Evolutionary conservation across 768 basidiomycete genomes (phyloP).

Genomic region (Lactarius pseudohatsudake): DNA sequence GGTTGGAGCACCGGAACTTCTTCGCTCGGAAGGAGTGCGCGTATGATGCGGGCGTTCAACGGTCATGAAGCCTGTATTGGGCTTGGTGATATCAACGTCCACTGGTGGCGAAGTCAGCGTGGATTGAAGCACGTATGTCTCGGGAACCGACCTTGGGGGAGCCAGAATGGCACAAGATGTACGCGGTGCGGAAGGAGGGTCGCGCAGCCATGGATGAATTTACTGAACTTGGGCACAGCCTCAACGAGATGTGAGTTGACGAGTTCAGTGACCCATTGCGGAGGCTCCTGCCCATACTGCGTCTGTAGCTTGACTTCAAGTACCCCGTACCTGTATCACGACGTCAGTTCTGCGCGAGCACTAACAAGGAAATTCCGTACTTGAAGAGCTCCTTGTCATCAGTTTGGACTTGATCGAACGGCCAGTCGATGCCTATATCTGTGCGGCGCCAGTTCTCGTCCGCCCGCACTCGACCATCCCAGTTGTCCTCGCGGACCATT

Average conservation of each 20-base stretch:
- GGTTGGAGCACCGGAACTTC: constrained; percentile 43
- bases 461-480: constrained; percentile 79
- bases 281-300: constrained; percentile 92
- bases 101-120: constrained; percentile 44
- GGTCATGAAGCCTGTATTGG: constrained; percentile 64
- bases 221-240: constrained; percentile 97
- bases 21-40: constrained; percentile 32
- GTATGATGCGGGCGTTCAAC: constrained; percentile 72
- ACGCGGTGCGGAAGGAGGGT: constrained; percentile 90
- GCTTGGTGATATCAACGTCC: constrained; percentile 95
- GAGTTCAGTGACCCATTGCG: constrained; percentile 95
- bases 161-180: constrained; percentile 97
- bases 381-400: constrained; percentile 95
- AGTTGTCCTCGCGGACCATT: constrained; percentile 94
- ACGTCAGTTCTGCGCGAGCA: constrained; percentile 5
- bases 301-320: constrained; percentile 98
- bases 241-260: constrained; percentile 94
- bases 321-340: constrained; percentile 68
- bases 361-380: constrained; percentile 37
- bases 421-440: constrained; percentile 90
- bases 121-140: not conserved
- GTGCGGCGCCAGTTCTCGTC: constrained; percentile 91
- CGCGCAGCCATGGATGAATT: constrained; percentile 96
- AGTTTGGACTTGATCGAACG: constrained; percentile 70
- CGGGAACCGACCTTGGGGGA: constrained; percentile 74